These are phyloP conservation scores for Taxillus chinensis DNA, from an alignment of 164 flowering plant species.

Conservation along the genomic window DNA sequence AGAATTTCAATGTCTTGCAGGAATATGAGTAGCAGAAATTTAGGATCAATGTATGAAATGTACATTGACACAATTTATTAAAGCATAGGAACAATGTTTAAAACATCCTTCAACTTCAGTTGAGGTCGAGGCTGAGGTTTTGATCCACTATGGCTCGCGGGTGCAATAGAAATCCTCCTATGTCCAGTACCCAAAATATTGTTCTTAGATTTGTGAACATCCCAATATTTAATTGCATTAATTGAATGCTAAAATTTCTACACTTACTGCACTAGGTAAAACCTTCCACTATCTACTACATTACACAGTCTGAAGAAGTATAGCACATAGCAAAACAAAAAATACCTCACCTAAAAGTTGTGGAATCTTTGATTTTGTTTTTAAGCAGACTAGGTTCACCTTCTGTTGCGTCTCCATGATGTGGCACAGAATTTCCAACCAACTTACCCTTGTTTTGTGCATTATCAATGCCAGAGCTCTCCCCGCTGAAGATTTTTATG, in stretches of 20 bases:
- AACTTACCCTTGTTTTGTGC: not conserved
- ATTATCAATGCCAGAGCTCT: not conserved
- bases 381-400: not conserved
- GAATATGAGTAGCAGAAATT: no score
- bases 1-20: no score
- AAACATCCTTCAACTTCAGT: no score
- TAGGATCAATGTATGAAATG: no score
- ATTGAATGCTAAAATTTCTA: no score
- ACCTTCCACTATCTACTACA: not conserved
- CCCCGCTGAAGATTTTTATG: not conserved
- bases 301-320: not conserved
- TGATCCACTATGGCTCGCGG: no score
- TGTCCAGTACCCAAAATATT: no score
- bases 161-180: not conserved
- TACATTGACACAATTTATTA: no score
- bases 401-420: not conserved
- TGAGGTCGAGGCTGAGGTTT: no score
- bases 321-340: not conserved
- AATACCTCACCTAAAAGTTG: conserved; percentile 10
- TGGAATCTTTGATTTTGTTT: conserved; percentile 6
- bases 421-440: not conserved
- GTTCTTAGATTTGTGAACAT: no score
- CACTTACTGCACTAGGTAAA: not conserved
- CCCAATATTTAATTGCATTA: no score
- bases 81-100: no score